Conservation (phyloP, 441 rosid genomes). For the Dalechampia spathulata region DNA sequence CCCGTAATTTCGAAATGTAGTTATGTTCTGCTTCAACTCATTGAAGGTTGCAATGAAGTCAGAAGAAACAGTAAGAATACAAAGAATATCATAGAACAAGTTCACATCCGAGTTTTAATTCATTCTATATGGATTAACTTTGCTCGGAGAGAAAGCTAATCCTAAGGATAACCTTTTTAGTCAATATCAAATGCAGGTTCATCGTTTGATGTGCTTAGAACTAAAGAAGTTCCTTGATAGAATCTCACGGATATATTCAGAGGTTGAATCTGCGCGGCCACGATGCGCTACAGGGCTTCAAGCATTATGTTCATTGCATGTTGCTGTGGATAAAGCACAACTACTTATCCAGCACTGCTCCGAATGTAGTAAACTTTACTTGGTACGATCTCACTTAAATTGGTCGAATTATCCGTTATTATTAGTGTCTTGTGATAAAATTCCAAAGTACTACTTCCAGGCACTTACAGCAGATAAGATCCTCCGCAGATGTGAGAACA, state of each 20-base stretch:
- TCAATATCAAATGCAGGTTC: constrained; percentile 36
- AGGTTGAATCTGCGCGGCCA: constrained; percentile 34
- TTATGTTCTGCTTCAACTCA: too few relatives aligned
- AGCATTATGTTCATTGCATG: constrained; percentile 25
- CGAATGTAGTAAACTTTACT: constrained; percentile 17
- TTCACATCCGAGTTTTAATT: too few relatives aligned
- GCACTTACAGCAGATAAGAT: constrained; percentile 28
- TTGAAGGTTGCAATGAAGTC: too few relatives aligned
- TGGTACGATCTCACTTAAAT: too few relatives aligned
- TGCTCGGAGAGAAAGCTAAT: too few relatives aligned
- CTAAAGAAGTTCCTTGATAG: constrained; percentile 21
- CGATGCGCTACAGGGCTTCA: constrained; percentile 26
- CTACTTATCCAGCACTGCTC: constrained; percentile 36
- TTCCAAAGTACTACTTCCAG: constrained; percentile 15
- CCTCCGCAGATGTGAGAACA: constrained; percentile 27
- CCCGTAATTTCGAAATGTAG: too few relatives aligned
- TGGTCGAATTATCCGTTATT: too few relatives aligned
- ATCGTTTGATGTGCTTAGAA: constrained; percentile 34
- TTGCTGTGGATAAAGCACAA: constrained; percentile 25
- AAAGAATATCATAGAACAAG: too few relatives aligned
- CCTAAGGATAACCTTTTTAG: too few relatives aligned
- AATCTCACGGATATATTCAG: constrained; percentile 21
- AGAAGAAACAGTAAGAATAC: too few relatives aligned
- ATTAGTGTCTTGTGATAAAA: neutral
- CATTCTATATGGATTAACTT: too few relatives aligned